Conservation (phyloP, 2,329 filamentous ascomycete species). For the Aspergillus fumigatus region DNA sequence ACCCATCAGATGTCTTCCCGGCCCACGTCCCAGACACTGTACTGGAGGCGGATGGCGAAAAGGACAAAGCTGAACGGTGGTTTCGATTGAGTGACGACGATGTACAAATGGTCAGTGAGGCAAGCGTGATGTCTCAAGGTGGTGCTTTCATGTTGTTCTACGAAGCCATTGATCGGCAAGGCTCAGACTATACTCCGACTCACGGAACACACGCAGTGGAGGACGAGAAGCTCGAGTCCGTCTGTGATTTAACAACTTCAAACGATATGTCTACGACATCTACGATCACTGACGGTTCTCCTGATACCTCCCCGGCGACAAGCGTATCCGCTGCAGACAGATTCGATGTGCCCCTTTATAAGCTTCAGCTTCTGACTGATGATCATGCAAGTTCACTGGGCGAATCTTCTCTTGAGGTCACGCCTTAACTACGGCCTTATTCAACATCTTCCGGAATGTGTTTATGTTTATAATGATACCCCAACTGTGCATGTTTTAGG, state of each 20-base stretch:
- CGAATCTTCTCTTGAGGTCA: neutral
- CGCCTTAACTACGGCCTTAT: too few species aligned
- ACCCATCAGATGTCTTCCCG: conserved; percentile 44
- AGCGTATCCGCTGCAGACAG: neutral
- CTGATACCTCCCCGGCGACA: neutral
- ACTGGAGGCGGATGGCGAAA: conserved; percentile 28
- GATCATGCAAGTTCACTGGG: neutral
- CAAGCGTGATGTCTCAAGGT: conserved; percentile 66
- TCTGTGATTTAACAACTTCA: neutral
- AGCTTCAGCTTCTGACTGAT: neutral
- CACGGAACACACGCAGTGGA: conserved; percentile 2
- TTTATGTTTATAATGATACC: neutral
- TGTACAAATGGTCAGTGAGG: conserved; percentile 69
- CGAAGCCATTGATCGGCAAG: conserved; percentile 58
- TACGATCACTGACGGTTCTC: neutral
- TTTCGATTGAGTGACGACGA: conserved; percentile 89
- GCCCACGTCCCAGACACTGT: conserved; percentile 28
- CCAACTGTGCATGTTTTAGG: neutral
- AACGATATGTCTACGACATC: neutral
- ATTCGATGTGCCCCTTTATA: neutral
- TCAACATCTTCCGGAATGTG: neutral
- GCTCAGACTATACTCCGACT: neutral
- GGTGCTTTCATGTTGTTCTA: conserved; percentile 98
- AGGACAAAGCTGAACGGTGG: conserved; percentile 58
- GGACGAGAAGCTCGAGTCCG: conserved; percentile 13